Evolutionary conservation across 2,329 filamentous ascomycete genomes (phyloP).

Genomic region (Fusarium sp.): DNA sequence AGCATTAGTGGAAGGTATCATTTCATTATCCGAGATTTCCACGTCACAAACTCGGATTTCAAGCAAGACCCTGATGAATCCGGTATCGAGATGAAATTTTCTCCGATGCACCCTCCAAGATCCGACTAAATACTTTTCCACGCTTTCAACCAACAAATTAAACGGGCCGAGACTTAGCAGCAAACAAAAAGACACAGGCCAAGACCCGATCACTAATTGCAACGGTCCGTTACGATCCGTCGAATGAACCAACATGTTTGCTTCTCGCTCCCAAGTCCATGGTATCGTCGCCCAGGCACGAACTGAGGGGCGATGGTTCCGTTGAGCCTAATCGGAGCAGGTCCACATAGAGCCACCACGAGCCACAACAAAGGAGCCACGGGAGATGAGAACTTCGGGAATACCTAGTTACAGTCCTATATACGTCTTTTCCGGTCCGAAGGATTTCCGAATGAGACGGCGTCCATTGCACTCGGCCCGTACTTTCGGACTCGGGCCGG

Average conservation of each 20-base stretch:
- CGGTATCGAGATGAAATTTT: not conserved
- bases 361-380: not conserved
- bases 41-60: conserved; percentile 3
- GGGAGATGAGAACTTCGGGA: conserved; percentile 2
- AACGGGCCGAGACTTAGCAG: conserved; percentile 31
- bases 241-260: conserved; percentile 15
- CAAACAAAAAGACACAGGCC: conserved; percentile 22
- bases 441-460: conserved; percentile 1
- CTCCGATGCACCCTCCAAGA: not conserved
- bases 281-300: conserved; percentile 20
- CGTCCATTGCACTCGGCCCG: conserved; percentile 18
- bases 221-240: conserved; percentile 11
- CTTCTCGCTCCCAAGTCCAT: conserved; percentile 20
- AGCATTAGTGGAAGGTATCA: not conserved
- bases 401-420: not conserved
- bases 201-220: conserved; percentile 2
- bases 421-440: not conserved
- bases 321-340: conserved; percentile 9
- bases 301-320: conserved; percentile 17
- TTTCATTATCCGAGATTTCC: not conserved
- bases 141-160: conserved; percentile 1
- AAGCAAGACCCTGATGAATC: not conserved
- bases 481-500: conserved; percentile 11
- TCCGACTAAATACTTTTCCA: not conserved
- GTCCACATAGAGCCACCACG: conserved; percentile 2